A percentile compares a stretch with the other conserved stretches of the same genome.
Conservation (phyloP, 164 flowering plant species). For the Macadamia tetraphylla region DNA sequence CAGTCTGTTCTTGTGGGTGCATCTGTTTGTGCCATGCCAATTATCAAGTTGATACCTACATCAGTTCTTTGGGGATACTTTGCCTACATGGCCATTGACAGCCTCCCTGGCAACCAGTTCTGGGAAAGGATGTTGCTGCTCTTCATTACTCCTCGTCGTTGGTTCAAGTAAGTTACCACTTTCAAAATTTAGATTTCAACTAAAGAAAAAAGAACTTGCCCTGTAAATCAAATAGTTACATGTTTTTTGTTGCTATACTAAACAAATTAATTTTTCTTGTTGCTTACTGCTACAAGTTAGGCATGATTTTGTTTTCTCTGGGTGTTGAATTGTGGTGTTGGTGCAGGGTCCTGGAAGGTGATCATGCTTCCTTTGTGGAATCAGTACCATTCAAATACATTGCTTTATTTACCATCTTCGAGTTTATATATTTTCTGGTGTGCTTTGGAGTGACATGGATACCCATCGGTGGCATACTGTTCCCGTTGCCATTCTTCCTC, state of each 20-base stretch:
- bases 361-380: constrained; percentile 45
- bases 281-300: not conserved
- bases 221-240: not conserved
- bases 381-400: constrained; percentile 46
- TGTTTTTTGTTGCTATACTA: not conserved
- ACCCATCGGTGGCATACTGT: constrained; percentile 59
- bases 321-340: not conserved
- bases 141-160: constrained; percentile 34
- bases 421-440: constrained; percentile 33
- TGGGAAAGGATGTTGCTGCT: constrained; percentile 47
- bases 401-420: constrained; percentile 40
- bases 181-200: not conserved
- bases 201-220: too few species aligned
- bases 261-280: not conserved
- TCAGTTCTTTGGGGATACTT: constrained; percentile 44
- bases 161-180: constrained; percentile 32
- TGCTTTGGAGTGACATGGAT: constrained; percentile 64
- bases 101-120: constrained; percentile 57
- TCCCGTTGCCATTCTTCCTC: constrained; percentile 58
- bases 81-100: constrained; percentile 64
- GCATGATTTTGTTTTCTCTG: not conserved
- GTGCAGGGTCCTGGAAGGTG: constrained; percentile 35
- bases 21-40: constrained; percentile 28
- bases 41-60: constrained; percentile 35
- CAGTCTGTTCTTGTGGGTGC: constrained; percentile 42